A percentile compares a stretch with the other conserved stretches of the same genome.
Evolutionary conservation across 805 yeast species (phyloP).

Genomic region (Metschnikowia corniflorae): DNA sequence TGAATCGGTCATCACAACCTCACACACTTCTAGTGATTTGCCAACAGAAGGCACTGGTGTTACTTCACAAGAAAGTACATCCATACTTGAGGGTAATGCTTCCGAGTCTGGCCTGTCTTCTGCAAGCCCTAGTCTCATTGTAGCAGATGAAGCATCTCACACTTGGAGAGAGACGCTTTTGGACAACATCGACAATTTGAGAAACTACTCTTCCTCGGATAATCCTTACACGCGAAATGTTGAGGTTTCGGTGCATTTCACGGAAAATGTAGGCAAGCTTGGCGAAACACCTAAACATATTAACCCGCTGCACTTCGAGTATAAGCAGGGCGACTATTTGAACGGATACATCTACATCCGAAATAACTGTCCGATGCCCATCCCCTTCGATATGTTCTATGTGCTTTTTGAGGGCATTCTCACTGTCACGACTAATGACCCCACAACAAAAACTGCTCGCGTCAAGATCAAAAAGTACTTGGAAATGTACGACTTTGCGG

Average conservation of each 20-base stretch:
- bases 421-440: slow-evolving; percentile 19
- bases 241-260: slow-evolving; percentile 28
- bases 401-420: slow-evolving; percentile 53
- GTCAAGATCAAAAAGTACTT: slow-evolving; percentile 28
- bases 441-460: slow-evolving; percentile 17
- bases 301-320: slow-evolving; percentile 41
- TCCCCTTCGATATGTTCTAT: slow-evolving; percentile 62
- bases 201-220: slow-evolving; percentile 28
- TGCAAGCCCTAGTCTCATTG: slow-evolving; percentile 17
- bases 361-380: slow-evolving; percentile 36
- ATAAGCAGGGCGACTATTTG: slow-evolving; percentile 63
- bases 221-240: slow-evolving; percentile 26
- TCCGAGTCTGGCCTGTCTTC: background rate
- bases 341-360: slow-evolving; percentile 49
- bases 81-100: background rate
- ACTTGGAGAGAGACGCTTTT: slow-evolving; percentile 38
- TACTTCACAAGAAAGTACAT: background rate
- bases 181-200: slow-evolving; percentile 34
- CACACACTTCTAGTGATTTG: slow-evolving; percentile 2
- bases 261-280: slow-evolving; percentile 30
- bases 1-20: slow-evolving; percentile 6
- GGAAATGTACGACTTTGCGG: slow-evolving; percentile 43
- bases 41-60: slow-evolving; percentile 3
- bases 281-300: slow-evolving; percentile 27
- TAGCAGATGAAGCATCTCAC: slow-evolving; percentile 33